phyloP scores from a whole-genome alignment of 2,329 filamentous ascomycete species.

The Trichophyton simii region DNA sequence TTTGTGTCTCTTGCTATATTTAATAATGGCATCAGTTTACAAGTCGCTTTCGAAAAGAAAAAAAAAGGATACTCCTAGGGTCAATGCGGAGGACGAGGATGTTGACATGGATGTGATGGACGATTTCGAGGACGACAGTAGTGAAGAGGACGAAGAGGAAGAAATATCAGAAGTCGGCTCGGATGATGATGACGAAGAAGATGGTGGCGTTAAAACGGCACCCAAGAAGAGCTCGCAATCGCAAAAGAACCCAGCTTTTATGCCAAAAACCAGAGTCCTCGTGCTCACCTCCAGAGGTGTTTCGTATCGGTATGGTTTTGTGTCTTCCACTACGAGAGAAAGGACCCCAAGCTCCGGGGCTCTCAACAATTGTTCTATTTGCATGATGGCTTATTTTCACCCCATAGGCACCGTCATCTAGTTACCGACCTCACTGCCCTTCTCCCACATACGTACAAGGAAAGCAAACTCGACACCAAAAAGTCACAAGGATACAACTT shows the following conservation, averaged over 20 bases:
- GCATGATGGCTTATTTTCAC: background rate
- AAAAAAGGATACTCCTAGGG: background rate
- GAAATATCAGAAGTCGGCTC: constrained; percentile 23
- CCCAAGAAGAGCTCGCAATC: constrained; percentile 14
- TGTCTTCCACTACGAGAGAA: background rate
- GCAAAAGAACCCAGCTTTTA: constrained; percentile 11
- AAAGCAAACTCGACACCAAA: constrained; percentile 94
- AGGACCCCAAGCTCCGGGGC: background rate
- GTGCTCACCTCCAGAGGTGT: constrained; percentile 88
- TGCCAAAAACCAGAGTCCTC: constrained; percentile 53
- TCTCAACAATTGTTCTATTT: background rate
- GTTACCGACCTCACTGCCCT: constrained; percentile 79
- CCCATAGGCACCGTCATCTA: constrained; percentile 70
- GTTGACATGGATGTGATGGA: constrained; percentile 12
- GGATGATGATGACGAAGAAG: constrained; percentile 9
- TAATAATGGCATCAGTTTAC: constrained; percentile 44
- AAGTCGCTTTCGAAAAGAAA: constrained; percentile 38
- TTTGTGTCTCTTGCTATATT: background rate
- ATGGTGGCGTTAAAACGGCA: constrained; percentile 17
- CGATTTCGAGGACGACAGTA: constrained; percentile 18
- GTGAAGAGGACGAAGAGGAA: constrained; percentile 51
- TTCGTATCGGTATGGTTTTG: constrained; percentile 56
- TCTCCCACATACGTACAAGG: constrained; percentile 84
- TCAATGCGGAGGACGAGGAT: constrained; percentile 8
- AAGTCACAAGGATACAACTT: constrained; percentile 48